phyloP scores from a whole-genome alignment of 164 flowering plant species.

The Echeveria elegans region DNA sequence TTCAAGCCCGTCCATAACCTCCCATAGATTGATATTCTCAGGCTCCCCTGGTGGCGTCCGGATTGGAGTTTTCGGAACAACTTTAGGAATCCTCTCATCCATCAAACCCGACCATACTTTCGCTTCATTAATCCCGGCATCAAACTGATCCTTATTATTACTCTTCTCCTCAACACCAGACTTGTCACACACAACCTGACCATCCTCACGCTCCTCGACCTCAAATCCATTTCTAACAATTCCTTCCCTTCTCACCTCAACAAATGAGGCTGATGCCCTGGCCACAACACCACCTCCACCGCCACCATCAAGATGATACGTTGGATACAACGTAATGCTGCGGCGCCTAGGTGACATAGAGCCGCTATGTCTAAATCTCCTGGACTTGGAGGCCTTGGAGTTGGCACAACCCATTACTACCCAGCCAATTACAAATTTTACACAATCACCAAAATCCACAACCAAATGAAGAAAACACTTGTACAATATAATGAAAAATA shows the following conservation, averaged over 20 bases:
- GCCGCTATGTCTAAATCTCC: constrained; percentile 21
- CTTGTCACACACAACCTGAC: neutral
- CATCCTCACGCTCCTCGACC: neutral
- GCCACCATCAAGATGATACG: constrained; percentile 23
- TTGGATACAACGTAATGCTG: constrained; percentile 42
- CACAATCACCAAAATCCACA: neutral
- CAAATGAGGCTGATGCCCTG: constrained; percentile 37
- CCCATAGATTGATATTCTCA: constrained; percentile 81
- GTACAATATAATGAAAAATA: neutral
- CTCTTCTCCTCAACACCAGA: neutral
- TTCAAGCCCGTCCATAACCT: constrained; percentile 87
- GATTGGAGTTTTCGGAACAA: constrained; percentile 48
- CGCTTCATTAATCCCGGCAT: constrained; percentile 45
- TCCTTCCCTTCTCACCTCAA: neutral
- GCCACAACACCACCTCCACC: constrained; percentile 41
- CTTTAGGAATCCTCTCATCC: constrained; percentile 43
- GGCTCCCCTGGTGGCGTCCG: constrained; percentile 81
- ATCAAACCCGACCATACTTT: constrained; percentile 70
- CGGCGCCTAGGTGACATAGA: constrained; percentile 29
- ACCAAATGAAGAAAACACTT: neutral
- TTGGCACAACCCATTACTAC: constrained; percentile 61
- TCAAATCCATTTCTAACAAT: neutral
- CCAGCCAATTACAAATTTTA: neutral
- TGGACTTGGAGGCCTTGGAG: constrained; percentile 44
- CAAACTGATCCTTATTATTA: constrained; percentile 22